These are phyloP conservation scores for Melastoma candidum DNA, from an alignment of 441 rosid species.

Conservation along the genomic window DNA sequence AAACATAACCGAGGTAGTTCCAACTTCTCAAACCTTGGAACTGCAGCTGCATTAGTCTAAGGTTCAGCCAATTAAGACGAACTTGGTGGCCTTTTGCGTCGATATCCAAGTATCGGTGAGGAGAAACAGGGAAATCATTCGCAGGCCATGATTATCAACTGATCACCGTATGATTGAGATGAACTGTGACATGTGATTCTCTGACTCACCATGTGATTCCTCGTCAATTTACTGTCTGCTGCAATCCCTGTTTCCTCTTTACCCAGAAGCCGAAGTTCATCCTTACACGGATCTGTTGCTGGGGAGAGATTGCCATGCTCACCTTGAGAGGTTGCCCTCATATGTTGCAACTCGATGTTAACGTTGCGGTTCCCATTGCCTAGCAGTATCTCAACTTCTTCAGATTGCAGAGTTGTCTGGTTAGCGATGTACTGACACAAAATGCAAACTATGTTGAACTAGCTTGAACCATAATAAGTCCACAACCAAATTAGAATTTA, in stretches of 20 bases:
- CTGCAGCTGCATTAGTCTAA: too few relatives aligned
- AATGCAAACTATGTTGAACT: constrained; percentile 7
- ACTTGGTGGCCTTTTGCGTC: too few relatives aligned
- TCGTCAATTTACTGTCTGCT: constrained; percentile 21
- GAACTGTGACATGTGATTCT: too few relatives aligned
- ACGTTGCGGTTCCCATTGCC: constrained; percentile 21
- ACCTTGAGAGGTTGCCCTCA: constrained; percentile 12
- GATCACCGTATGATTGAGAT: too few relatives aligned
- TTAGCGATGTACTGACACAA: constrained; percentile 38
- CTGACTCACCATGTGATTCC: constrained; percentile 35
- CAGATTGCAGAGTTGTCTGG: constrained; percentile 34
- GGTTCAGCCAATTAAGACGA: too few relatives aligned
- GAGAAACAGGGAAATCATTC: too few relatives aligned
- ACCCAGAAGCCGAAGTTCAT: constrained; percentile 30
- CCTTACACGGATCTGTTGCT: constrained; percentile 24
- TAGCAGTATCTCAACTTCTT: constrained; percentile 43
- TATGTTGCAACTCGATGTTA: constrained; percentile 10
- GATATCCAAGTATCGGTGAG: too few relatives aligned
- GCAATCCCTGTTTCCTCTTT: constrained; percentile 38
- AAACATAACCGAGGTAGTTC: too few relatives aligned
- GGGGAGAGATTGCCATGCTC: constrained; percentile 9
- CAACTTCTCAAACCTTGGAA: too few relatives aligned
- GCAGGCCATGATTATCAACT: too few relatives aligned
- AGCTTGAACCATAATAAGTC: background rate
- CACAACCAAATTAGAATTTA: too few relatives aligned